phyloP scores from a whole-genome alignment of 331 rosid species.

The Malus hybrid region DNA sequence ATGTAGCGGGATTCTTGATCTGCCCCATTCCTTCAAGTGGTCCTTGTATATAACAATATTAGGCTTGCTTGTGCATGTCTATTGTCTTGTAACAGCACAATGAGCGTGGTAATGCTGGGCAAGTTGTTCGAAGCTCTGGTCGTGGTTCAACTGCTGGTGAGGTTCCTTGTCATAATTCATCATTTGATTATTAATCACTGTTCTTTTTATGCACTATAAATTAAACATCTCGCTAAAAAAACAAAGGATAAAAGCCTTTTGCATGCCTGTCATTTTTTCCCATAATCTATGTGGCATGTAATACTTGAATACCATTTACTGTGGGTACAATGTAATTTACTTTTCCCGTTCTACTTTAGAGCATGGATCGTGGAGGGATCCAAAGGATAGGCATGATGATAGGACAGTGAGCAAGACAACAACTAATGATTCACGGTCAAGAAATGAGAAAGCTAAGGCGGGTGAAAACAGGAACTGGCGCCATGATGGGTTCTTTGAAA shows the following conservation, averaged over 20 bases:
- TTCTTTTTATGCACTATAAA: background rate
- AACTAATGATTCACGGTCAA: conserved; percentile 31
- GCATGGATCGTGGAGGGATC: conserved; percentile 70
- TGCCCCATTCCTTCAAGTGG: conserved; percentile 42
- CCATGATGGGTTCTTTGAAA: conserved; percentile 44
- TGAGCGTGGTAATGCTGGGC: conserved; percentile 45
- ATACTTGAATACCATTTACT: background rate
- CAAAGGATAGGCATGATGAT: conserved; percentile 36
- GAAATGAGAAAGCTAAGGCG: conserved; percentile 42
- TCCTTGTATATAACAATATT: conserved; percentile 46
- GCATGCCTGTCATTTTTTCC: background rate
- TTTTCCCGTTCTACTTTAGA: conserved; percentile 29
- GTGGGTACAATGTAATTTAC: background rate
- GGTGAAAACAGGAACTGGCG: conserved; percentile 32
- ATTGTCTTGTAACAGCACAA: conserved; percentile 58
- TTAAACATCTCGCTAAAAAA: background rate
- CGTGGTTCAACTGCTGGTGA: conserved; percentile 51
- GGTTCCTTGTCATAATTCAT: conserved; percentile 21
- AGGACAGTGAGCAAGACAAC: conserved; percentile 28
- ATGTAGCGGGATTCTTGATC: conserved; percentile 48
- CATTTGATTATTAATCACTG: background rate
- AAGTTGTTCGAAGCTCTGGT: conserved; percentile 44
- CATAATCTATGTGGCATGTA: background rate
- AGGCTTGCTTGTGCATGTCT: conserved; percentile 63
- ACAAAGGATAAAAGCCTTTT: background rate